These are phyloP conservation scores for Leccinum pellstonianum DNA, from an alignment of 768 basidiomycete genomes.

Conservation along the genomic window DNA sequence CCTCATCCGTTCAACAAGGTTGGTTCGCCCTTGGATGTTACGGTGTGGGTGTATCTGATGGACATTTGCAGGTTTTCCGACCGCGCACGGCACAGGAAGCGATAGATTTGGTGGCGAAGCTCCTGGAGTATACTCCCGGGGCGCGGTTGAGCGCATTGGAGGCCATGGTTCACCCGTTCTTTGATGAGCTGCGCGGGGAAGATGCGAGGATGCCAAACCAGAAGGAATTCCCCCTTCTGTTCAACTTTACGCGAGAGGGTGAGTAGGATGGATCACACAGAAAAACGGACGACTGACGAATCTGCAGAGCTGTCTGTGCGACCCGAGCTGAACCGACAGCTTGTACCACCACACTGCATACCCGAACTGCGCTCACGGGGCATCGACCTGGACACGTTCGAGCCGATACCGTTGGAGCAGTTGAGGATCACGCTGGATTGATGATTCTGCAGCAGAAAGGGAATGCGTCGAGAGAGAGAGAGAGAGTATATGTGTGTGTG, in stretches of 20 bases:
- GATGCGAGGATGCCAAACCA: slow-evolving; percentile 96
- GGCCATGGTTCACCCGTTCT: slow-evolving; percentile 94
- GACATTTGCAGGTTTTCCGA: slow-evolving; percentile 80
- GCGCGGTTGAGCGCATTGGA: slow-evolving; percentile 87
- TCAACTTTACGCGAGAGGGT: slow-evolving; percentile 97
- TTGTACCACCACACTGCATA: slow-evolving; percentile 91
- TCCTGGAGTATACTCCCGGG: slow-evolving; percentile 97
- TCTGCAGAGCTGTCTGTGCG: slow-evolving; percentile 88
- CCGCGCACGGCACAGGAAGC: slow-evolving; percentile 95
- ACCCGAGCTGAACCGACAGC: slow-evolving; percentile 88
- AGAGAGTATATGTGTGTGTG: slow-evolving; percentile 2
- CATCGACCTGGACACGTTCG: slow-evolving; percentile 87
- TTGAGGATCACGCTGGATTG: slow-evolving; percentile 92
- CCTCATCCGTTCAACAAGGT: slow-evolving; percentile 99
- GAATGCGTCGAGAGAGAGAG: slow-evolving; percentile 18
- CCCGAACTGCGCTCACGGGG: slow-evolving; percentile 81
- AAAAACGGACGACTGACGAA: slow-evolving; percentile 4
- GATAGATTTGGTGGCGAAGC: slow-evolving; percentile 91
- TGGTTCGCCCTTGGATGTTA: slow-evolving; percentile 3
- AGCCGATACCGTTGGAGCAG: slow-evolving; percentile 96
- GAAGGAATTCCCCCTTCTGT: slow-evolving; percentile 90
- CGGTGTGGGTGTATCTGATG: slow-evolving; percentile 14
- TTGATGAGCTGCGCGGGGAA: slow-evolving; percentile 90
- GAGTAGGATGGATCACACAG: slow-evolving; percentile 31
- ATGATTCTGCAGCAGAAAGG: slow-evolving; percentile 36